Evolutionary conservation across 1,139 yeast species (phyloP).

Genomic region (Saccharomyces pastorianus): DNA sequence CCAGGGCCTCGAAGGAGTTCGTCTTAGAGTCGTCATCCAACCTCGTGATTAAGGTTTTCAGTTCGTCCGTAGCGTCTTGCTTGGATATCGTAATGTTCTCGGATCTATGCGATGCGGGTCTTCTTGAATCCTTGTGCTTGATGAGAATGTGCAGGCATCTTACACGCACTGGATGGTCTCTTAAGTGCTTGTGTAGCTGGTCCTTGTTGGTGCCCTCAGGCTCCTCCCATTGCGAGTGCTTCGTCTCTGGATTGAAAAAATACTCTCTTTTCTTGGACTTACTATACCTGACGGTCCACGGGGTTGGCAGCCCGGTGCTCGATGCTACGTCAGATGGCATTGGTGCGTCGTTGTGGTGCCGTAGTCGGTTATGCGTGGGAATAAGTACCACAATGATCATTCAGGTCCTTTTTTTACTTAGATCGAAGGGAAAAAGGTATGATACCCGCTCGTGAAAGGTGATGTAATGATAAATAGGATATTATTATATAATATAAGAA

Average conservation of each 20-base stretch:
- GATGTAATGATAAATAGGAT: not conserved
- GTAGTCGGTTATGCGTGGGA: not conserved
- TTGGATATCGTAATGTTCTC: constrained; percentile 67
- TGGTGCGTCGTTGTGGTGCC: not conserved
- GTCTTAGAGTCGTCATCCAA: constrained; percentile 49
- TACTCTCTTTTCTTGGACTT: constrained; percentile 80
- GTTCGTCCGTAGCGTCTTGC: constrained; percentile 70
- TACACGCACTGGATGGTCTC: constrained; percentile 51
- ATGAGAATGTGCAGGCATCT: constrained; percentile 67
- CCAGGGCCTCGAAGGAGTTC: constrained; percentile 58
- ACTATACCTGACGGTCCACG: constrained; percentile 78
- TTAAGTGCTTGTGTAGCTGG: constrained; percentile 48
- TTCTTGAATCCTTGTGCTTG: constrained; percentile 74
- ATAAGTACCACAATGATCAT: not conserved
- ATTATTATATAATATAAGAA: not conserved
- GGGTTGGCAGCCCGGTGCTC: constrained; percentile 66
- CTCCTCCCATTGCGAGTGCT: constrained; percentile 83
- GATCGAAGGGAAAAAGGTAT: not conserved
- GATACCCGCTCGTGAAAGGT: not conserved
- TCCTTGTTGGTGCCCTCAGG: constrained; percentile 74
- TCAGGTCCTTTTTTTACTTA: not conserved
- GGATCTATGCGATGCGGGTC: constrained; percentile 88
- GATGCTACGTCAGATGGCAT: not conserved
- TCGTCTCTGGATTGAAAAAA: constrained; percentile 60
- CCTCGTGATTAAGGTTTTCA: constrained; percentile 55